Percentiles rank a stretch among this genome's conserved stretches.
These are phyloP conservation scores for Magnolia changhungtana DNA, from an alignment of 164 flowering plant genomes.

Conservation along the genomic window DNA sequence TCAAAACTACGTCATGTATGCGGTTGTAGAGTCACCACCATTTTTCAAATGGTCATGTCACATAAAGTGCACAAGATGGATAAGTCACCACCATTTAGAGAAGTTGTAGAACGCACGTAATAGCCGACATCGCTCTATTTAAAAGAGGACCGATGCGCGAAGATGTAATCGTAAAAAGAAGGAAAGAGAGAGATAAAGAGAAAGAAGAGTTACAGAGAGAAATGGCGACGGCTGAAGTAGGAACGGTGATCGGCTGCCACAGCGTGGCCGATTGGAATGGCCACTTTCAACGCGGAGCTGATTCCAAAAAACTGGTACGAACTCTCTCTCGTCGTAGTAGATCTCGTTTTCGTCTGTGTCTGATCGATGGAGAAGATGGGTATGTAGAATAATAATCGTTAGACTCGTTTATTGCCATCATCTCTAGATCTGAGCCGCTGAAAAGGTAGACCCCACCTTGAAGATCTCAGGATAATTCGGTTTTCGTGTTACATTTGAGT, in stretches of 20 bases:
- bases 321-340: too few relatives aligned
- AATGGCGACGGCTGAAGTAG: conserved; percentile 7
- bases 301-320: conserved; percentile 15
- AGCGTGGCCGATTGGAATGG: conserved; percentile 7
- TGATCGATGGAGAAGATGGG: neutral
- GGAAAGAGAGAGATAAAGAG: neutral
- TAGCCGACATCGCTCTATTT: neutral
- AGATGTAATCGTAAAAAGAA: neutral
- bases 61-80: too few relatives aligned
- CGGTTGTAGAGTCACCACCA: too few relatives aligned
- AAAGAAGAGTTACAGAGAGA: neutral
- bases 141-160: neutral
- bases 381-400: too few relatives aligned
- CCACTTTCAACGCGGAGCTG: neutral
- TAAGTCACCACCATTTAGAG: too few relatives aligned
- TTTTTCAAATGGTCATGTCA: too few relatives aligned
- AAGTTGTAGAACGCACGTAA: too few relatives aligned
- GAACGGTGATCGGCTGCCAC: conserved; percentile 16
- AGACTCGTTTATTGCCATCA: too few relatives aligned
- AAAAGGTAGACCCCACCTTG: neutral
- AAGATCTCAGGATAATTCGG: too few relatives aligned
- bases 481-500: too few relatives aligned
- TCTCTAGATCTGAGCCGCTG: neutral
- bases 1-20: too few relatives aligned
- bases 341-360: neutral